These are phyloP conservation scores for Arabis alpina DNA, from an alignment of 345 rosid species.

Conservation along the genomic window DNA sequence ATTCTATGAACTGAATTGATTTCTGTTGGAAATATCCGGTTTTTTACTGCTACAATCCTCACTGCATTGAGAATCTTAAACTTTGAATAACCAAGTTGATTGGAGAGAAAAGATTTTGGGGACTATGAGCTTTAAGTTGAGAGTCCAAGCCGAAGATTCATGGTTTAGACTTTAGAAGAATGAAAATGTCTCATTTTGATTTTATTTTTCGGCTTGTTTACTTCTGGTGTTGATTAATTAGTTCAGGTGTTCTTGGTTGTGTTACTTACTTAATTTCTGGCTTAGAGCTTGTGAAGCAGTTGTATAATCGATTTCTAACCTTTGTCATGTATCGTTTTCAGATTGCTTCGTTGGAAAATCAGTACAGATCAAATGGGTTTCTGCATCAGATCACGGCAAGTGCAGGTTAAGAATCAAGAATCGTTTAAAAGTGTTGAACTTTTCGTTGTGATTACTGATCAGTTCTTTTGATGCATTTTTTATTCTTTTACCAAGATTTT, in stretches of 20 bases:
- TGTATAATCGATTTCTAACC: constrained; percentile 5
- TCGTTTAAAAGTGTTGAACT: background rate
- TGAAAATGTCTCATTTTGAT: constrained; percentile 3
- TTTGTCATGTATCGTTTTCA: constrained; percentile 45
- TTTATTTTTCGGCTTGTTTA: background rate
- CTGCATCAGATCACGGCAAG: constrained; percentile 54
- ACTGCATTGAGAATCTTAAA: background rate
- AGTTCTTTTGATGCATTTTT: constrained; percentile 15
- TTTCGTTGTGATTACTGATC: constrained; percentile 14
- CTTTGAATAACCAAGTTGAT: background rate
- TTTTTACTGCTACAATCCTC: background rate
- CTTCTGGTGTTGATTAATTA: constrained; percentile 14
- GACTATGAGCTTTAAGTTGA: background rate
- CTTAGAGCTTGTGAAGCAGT: constrained; percentile 4
- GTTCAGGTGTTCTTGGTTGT: constrained; percentile 20
- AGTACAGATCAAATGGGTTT: constrained; percentile 46
- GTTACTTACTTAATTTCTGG: background rate
- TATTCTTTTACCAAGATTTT: constrained; percentile 57
- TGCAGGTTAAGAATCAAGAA: constrained; percentile 52
- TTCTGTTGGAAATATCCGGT: background rate
- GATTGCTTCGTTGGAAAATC: constrained; percentile 52
- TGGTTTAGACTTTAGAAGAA: constrained; percentile 11
- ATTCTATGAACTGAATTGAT: background rate
- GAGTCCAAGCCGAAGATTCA: background rate
- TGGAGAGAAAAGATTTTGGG: background rate